A percentile compares a stretch with the other conserved stretches of the same genome.
phyloP scores from a whole-genome alignment of 495 filamentous ascomycete genomes.

The Hypoxylon lienhwacheense region DNA sequence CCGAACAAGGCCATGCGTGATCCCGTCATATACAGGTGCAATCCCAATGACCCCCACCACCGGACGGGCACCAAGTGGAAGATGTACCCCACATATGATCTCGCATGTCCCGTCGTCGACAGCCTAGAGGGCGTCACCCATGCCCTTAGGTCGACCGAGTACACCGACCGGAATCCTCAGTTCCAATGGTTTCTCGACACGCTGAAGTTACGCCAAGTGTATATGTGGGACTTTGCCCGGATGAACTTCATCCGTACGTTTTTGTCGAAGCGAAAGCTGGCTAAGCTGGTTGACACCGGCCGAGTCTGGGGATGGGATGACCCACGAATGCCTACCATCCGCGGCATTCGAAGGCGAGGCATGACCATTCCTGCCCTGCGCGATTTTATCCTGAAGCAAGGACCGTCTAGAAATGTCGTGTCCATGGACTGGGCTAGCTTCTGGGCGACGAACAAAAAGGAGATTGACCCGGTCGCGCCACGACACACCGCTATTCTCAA shows the following conservation, averaged over 20 bases:
- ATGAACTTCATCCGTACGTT: conserved; percentile 94
- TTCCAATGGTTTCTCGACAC: conserved; percentile 95
- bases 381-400: conserved; percentile 92
- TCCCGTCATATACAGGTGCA: conserved; percentile 94
- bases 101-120: conserved; percentile 90
- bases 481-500: conserved; percentile 80
- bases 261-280: conserved; percentile 92
- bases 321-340: conserved; percentile 91
- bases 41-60: conserved; percentile 73
- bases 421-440: conserved; percentile 89
- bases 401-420: conserved; percentile 83
- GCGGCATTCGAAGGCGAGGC: conserved; percentile 83
- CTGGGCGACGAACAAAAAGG: conserved; percentile 95
- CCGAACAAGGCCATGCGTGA: conserved; percentile 87
- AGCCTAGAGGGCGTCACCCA: conserved; percentile 91
- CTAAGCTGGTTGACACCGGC: conserved; percentile 85
- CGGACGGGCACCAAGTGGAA: conserved; percentile 89
- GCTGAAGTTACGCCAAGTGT: conserved; percentile 79
- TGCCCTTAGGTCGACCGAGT: conserved; percentile 93
- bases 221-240: conserved; percentile 97
- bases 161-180: conserved; percentile 94
- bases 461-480: conserved; percentile 84
- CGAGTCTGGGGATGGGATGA: conserved; percentile 93
- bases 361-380: conserved; percentile 88
- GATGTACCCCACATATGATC: conserved; percentile 96